Base-by-base conservation (phyloP, 164 flowering plant species). In the Cinnamomum chago region DNA sequence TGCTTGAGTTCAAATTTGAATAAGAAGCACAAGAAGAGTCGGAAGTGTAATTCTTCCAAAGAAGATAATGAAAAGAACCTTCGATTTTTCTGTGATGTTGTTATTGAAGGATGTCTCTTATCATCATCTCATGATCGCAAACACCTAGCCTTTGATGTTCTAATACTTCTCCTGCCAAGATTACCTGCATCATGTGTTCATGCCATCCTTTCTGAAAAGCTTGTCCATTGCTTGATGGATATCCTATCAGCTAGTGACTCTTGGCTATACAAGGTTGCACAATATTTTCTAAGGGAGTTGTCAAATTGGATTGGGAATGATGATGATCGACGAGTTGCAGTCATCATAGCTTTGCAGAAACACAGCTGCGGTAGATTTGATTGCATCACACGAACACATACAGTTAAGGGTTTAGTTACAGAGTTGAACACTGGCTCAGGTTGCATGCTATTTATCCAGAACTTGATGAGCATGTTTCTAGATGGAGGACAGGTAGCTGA, bases 61-160 rank as follows among this genome's bases (percentile, higher is more conserved):
- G 97, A 93, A 83, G 97, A 92, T 60, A 71, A 83, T 52, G 81
- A 72, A 2, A 87, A 82, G 72, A 86, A 81, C 64, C 75, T 96
- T 50, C 83, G 72, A 47, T 76, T 65, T 81, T 96, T 96, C 70
- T 83, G 79, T 72, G 97, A 92, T 78, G 82, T 89, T 75, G 79
- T 91, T 68, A 83, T 96, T 74, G 99, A 96, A 80, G 95, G 90
- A 80, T 84, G 92, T 25, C 95, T 96, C 74, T 90, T 96, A 65
- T 50, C 73, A 20, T 94, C 98, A 69, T 96, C 99, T 70, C 99
- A 96, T 86, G 98, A 94, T 72, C 93, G 99, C 12, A 96, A 96
- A 71, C 94, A 91, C 81, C 86, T 96, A 81, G 99, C 90, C 20
- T 85, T 96, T 79, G 92, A 91, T 80, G 73, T 91, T 76, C 73